Percentiles rank a stretch among this genome's conserved stretches.
phyloP scores from a whole-genome alignment of 2,329 filamentous ascomycete species.

The Scedosporium apiospermum region DNA sequence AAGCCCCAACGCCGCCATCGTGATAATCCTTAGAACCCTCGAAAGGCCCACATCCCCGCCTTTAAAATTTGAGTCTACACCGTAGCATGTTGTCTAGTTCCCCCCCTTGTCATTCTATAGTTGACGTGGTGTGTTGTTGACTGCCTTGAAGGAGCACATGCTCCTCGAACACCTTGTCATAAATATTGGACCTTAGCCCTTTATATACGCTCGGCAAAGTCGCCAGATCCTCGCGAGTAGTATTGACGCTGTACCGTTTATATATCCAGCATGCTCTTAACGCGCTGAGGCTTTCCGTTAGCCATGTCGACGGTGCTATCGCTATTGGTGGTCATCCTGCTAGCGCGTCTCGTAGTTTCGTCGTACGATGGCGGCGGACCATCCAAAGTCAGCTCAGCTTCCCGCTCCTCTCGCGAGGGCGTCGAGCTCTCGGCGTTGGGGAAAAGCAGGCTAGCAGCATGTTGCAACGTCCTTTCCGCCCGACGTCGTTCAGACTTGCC shows the following conservation, averaged over 20 bases:
- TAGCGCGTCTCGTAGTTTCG: constrained; percentile 18
- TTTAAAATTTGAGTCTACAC: too few species aligned
- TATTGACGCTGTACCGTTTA: constrained; percentile 15
- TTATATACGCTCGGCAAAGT: too few species aligned
- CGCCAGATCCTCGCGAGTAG: too few species aligned
- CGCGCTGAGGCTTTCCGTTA: constrained; percentile 39
- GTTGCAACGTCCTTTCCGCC: constrained; percentile 31
- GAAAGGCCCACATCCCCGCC: too few species aligned
- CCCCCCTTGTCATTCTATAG: too few species aligned
- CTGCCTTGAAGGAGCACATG: too few species aligned
- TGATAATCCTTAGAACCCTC: too few species aligned
- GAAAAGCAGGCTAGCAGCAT: constrained; percentile 38
- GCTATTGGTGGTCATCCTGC: constrained; percentile 29
- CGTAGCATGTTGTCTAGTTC: too few species aligned
- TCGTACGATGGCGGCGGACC: constrained; percentile 34
- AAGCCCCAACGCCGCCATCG: too few species aligned
- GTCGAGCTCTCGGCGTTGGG: constrained; percentile 24
- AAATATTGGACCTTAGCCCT: too few species aligned
- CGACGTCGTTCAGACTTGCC: constrained; percentile 35
- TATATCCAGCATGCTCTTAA: constrained; percentile 50
- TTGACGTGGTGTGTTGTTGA: too few species aligned
- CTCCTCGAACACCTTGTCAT: too few species aligned
- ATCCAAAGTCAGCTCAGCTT: constrained; percentile 30
- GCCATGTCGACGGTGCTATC: constrained; percentile 25
- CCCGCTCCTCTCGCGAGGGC: constrained; percentile 18